These are phyloP conservation scores for Glomus cerebriforme DNA, from an alignment of 192 early-diverging fungal genomes.

Conservation along the genomic window DNA sequence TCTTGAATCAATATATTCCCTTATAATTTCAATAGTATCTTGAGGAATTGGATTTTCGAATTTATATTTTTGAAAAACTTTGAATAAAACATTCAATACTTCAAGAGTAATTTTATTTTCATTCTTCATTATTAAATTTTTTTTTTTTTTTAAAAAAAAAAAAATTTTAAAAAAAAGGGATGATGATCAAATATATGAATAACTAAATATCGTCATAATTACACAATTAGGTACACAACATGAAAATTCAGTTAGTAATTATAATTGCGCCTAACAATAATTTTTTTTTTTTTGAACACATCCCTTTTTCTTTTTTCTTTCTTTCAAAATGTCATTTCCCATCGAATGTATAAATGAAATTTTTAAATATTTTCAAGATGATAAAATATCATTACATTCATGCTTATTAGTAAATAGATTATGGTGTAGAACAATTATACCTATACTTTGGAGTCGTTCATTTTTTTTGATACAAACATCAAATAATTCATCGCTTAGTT, in stretches of 20 bases:
- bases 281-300: no score
- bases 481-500: not conserved
- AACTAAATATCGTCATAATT: no score
- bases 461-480: not conserved
- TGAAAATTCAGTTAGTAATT: no score
- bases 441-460: not conserved
- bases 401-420: not conserved
- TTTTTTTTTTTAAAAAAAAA: not conserved
- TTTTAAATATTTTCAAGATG: not conserved
- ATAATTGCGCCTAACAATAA: no score
- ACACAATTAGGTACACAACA: no score
- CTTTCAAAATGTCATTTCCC: not conserved
- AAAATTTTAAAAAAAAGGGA: not conserved
- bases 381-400: not conserved
- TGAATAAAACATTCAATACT: not conserved
- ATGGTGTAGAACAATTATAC: not conserved
- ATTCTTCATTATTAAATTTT: not conserved
- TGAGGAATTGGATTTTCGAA: not conserved
- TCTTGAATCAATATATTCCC: not conserved
- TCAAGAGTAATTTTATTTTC: not conserved
- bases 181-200: no score
- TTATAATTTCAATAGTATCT: not conserved
- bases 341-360: not conserved
- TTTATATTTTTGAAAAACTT: not conserved
- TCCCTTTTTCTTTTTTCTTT: no score